Base-by-base conservation (phyloP, 192 early-diverging fungal species). In the Irineochytrium annulatum region DNA sequence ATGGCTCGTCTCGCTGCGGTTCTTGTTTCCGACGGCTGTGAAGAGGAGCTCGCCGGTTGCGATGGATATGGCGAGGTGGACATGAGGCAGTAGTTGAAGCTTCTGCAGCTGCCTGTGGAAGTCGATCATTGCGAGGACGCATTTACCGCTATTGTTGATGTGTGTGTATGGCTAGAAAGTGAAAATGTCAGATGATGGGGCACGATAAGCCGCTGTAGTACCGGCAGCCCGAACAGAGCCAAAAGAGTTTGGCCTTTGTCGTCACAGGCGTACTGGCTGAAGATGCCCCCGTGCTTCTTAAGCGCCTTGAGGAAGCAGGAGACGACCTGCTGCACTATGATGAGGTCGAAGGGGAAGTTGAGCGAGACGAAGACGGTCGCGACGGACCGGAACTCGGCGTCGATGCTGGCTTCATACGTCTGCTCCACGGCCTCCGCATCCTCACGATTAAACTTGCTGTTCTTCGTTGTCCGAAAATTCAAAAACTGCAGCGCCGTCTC, bases 131-230 rank as follows among this genome's bases (percentile, higher is more conserved):
- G 46, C 46, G 11, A 20, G 11, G 46, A 49, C 17, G 11, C 17
- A 14, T 8, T 24, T 8, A 6, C 46, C 5, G 46, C 17, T 24
- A 24, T 49, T 24, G 46, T 49, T 49, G 13, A 22, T 24, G 46
- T 49, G 46, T 22, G 46, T 49, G 46, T 17, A 49, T 14, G 46
- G 46, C 46, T n/a, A n/a, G n/a, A n/a, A n/a, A n/a, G n/a, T n/a
- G n/a, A n/a, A n/a, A n/a, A n/a, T n/a, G n/a, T n/a, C n/a, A n/a
- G n/a, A n/a, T n/a, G n/a, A n/a, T n/a, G n/a, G n/a, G n/a, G n/a
- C n/a, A n/a, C n/a, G n/a, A n/a, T n/a, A n/a, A n/a, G n/a, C n/a
- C n/a, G n/a, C n/a, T n/a, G n/a, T n/a, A n/a, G n/a, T n/a, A n/a
- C n/a, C n/a, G 13, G 24, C 5, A 22, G 11, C 5, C 17, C 11